Base-by-base conservation (phyloP, 225 moss, liverwort and hornwort species). In the Rhytidiadelphus loreus region DNA sequence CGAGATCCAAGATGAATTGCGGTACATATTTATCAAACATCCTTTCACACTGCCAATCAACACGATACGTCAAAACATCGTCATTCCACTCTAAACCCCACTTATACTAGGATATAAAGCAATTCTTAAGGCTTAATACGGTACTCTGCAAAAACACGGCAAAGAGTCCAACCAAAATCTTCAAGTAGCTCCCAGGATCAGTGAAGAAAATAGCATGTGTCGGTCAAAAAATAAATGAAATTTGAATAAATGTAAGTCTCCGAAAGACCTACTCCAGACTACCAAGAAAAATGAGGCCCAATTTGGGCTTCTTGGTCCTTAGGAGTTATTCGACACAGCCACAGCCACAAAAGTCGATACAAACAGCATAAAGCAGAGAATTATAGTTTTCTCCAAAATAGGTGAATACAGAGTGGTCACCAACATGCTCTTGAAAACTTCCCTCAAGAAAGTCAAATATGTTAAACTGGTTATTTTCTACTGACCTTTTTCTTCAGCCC, bases 31-130 rank as follows among this genome's bases (percentile, higher is more conserved):
- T 23, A 29, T 90, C 84, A 52, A 94, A 80, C 93, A 92, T 82
- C 89, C 85, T 89, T 78, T 93, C 90, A 91, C 94, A 94, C 94
- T 94, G 90, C 86, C 91, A 88, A 86, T 46, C 74, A 80, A 62
- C 35, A 84, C 19, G 33, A 60, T 13, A 65, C 57, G 62, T 77
- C 44, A 82, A 41, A 50, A 81, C 12, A 66, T 21, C 28, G 22
- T 62, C 52, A 62, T 39, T 86, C 16, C 63, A 55, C 32, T 52
- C 43, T 84, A 22, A 77, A 64, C 30, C 32, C 52, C 41, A 64
- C 39, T 62, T 52, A 46, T 22, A 30, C 10, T 56, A 39, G 70
- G 69, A 30, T 5, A 22, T 16, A 56, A 56, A 69, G 32, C 30
- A 56, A 56, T 41, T 57, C 41, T 56, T 30, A 43, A 41, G 5